Evolutionary conservation across 306 rosid species (phyloP).

Genomic region (Datisca glomerata): DNA sequence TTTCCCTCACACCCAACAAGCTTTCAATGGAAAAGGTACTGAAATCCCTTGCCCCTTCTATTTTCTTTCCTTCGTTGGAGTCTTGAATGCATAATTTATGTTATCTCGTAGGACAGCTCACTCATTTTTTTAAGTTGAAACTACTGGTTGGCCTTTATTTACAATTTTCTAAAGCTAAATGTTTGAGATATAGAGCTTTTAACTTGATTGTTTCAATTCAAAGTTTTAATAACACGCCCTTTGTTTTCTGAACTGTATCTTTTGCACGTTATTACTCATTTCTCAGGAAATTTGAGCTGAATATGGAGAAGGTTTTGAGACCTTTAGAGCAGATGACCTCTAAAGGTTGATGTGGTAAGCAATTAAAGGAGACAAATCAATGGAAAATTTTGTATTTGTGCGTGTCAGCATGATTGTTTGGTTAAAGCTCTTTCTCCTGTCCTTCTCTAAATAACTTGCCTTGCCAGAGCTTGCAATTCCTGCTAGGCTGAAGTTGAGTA

Average conservation of each 20-base stretch:
- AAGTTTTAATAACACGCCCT: no score
- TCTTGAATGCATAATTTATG: not conserved
- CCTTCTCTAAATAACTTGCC: no score
- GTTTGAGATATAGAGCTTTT: no score
- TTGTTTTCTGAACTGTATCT: no score
- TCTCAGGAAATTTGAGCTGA: constrained; percentile 96
- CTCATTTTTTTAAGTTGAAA: constrained; percentile 6
- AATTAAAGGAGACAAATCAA: constrained; percentile 2
- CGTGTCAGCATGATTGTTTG: not conserved
- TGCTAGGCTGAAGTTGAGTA: constrained; percentile 5
- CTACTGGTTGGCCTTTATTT: no score
- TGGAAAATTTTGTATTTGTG: not conserved
- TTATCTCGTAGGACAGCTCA: not conserved
- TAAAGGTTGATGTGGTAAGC: constrained; percentile 92
- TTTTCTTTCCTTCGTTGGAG: not conserved
- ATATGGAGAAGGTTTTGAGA: constrained; percentile 97
- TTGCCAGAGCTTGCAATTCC: constrained; percentile 5
- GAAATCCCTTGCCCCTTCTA: constrained; percentile 4
- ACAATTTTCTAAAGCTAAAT: no score
- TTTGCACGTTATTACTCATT: no score
- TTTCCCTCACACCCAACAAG: constrained; percentile 54
- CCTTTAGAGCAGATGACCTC: constrained; percentile 82
- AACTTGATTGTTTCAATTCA: no score
- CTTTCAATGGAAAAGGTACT: constrained; percentile 80
- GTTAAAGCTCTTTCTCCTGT: no score